phyloP scores from a whole-genome alignment of 2,329 filamentous ascomycete species.

The Arthrobotrys musiformis region DNA sequence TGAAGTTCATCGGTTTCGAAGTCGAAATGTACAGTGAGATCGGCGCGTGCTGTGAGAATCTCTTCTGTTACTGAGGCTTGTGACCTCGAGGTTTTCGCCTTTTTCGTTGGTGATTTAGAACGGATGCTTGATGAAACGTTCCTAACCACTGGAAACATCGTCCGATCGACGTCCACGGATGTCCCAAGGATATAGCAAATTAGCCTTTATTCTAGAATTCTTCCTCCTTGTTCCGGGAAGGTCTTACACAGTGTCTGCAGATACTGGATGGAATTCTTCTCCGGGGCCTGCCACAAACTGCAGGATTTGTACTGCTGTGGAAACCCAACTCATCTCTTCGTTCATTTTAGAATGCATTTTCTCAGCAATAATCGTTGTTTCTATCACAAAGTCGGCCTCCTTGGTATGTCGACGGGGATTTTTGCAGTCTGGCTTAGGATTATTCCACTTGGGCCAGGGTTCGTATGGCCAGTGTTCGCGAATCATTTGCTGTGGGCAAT shows the following conservation, averaged over 20 bases:
- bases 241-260: neutral
- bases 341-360: neutral
- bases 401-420: neutral
- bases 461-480: constrained; percentile 4
- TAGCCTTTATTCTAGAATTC: no score
- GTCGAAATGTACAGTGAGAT: neutral
- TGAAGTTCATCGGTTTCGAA: neutral
- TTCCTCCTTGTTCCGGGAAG: no score
- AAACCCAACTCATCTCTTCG: neutral
- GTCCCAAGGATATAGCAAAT: neutral
- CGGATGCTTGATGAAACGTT: neutral
- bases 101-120: neutral
- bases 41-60: neutral
- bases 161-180: neutral
- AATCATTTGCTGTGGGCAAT: neutral
- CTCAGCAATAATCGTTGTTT: neutral
- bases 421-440: neutral
- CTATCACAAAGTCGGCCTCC: neutral
- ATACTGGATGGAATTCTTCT: neutral
- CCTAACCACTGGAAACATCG: neutral
- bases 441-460: neutral
- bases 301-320: neutral
- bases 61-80: neutral
- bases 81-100: neutral
- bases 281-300: neutral